Evolutionary conservation across 2,329 filamentous ascomycete genomes (phyloP).

Genomic region (Verticillium isaacii): DNA sequence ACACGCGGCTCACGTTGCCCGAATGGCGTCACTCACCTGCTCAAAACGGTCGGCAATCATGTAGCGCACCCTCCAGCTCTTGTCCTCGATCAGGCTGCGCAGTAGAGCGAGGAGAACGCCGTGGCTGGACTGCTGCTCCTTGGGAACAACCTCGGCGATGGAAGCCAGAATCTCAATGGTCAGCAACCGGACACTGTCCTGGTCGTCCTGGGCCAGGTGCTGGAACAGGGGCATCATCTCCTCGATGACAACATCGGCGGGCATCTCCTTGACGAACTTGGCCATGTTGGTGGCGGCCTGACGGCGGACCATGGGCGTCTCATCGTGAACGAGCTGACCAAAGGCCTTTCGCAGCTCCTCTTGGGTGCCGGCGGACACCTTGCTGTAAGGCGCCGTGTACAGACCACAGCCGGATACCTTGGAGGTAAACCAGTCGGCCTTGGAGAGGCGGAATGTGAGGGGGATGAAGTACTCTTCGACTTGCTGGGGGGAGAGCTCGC

Average conservation of each 20-base stretch:
- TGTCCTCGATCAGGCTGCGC: constrained; percentile 93
- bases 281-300: constrained; percentile 94
- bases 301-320: constrained; percentile 97
- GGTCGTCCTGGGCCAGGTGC: constrained; percentile 91
- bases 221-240: constrained; percentile 99
- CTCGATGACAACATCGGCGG: constrained; percentile 83
- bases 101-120: constrained; percentile 87
- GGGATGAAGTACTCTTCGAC: constrained; percentile 98
- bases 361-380: constrained; percentile 82
- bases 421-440: constrained; percentile 99
- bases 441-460: constrained; percentile 89
- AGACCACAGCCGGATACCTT: constrained; percentile 97
- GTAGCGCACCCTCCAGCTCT: constrained; percentile 98
- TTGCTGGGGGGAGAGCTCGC: constrained; percentile 83
- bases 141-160: constrained; percentile 94
- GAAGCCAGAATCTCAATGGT: constrained; percentile 96
- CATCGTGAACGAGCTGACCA: constrained; percentile 88
- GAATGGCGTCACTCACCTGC: constrained; percentile 60
- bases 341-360: constrained; percentile 91
- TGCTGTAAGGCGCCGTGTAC: constrained; percentile 89
- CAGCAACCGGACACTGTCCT: constrained; percentile 92
- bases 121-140: constrained; percentile 96
- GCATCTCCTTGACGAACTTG: constrained; percentile 98
- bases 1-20: constrained; percentile 11
- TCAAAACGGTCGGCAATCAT: constrained; percentile 99